Conservation (phyloP, 768 basidiomycete species). For the Amanita subjunquillea region DNA sequence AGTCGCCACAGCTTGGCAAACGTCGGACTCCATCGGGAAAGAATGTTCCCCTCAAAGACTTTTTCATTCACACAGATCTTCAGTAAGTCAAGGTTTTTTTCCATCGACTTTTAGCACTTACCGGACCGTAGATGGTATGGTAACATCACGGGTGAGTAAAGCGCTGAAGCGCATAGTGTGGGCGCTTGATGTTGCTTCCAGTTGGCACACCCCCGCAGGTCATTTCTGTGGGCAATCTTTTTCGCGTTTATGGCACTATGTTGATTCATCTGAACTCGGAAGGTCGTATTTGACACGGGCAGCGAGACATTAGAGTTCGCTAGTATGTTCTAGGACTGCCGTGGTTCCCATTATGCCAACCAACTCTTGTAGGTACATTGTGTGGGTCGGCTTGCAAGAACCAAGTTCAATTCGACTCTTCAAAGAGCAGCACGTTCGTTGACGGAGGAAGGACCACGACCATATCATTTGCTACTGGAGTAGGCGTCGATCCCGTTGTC, state of each 20-base stretch:
- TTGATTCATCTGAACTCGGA: conserved; percentile 1
- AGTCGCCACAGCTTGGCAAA: conserved; percentile 11
- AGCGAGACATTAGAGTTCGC: conserved; percentile 8
- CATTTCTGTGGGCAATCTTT: conserved; percentile 21
- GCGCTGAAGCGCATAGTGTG: background rate
- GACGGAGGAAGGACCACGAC: conserved; percentile 27
- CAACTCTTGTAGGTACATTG: no score
- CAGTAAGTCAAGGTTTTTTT: conserved; percentile 25
- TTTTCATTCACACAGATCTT: conserved; percentile 46
- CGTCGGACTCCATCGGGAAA: conserved; percentile 27
- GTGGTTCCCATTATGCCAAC: no score
- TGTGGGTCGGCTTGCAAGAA: no score
- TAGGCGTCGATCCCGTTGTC: conserved; percentile 47
- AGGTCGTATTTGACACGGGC: conserved; percentile 51
- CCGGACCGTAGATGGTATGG: conserved; percentile 35
- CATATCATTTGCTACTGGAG: conserved; percentile 46
- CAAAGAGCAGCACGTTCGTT: conserved; percentile 41
- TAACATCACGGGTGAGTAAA: conserved; percentile 31
- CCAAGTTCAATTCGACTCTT: conserved; percentile 29
- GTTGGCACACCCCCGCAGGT: conserved; percentile 44
- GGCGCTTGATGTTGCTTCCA: conserved; percentile 8
- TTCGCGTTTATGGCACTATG: background rate
- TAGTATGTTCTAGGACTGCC: no score
- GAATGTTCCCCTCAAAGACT: conserved; percentile 38
- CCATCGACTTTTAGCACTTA: background rate